A percentile compares a stretch with the other conserved stretches of the same genome.
These are phyloP conservation scores for Pseudogymnoascus sp. DNA, from an alignment of 2,329 filamentous ascomycete genomes.

Conservation along the genomic window DNA sequence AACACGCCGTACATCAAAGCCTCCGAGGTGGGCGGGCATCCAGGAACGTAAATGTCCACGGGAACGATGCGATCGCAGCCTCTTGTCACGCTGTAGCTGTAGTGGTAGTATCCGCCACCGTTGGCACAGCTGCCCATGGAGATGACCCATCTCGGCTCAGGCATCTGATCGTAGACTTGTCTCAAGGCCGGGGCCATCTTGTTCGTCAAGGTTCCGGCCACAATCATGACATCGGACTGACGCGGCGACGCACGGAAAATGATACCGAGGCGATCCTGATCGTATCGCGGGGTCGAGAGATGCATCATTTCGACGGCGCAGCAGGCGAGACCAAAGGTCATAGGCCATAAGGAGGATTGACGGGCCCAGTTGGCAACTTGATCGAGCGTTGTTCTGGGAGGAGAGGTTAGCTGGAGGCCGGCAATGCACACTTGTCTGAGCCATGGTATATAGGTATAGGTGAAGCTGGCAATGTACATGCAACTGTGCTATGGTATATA, in stretches of 20 bases:
- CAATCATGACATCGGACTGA: conserved; percentile 89
- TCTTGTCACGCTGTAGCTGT: conserved; percentile 69
- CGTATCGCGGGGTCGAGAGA: conserved; percentile 77
- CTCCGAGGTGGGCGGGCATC: conserved; percentile 56
- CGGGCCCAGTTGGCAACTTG: conserved; percentile 76
- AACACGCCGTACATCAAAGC: conserved; percentile 61
- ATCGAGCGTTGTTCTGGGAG: conserved; percentile 63
- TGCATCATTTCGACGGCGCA: conserved; percentile 93
- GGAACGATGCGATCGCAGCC: conserved; percentile 71
- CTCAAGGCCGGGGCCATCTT: conserved; percentile 90
- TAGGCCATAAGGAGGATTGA: conserved; percentile 78
- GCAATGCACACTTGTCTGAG: background rate
- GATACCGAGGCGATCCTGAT: conserved; percentile 80
- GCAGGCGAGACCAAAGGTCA: conserved; percentile 83
- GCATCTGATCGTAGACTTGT: conserved; percentile 94
- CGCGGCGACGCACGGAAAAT: conserved; percentile 84
- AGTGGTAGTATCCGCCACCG: conserved; percentile 80
- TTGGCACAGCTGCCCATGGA: conserved; percentile 82
- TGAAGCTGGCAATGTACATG: background rate
- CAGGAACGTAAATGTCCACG: conserved; percentile 73
- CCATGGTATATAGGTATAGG: background rate
- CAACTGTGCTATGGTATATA: background rate
- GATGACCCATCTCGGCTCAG: conserved; percentile 77
- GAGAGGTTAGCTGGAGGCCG: conserved; percentile 1
- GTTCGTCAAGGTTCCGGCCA: conserved; percentile 86